Base-by-base conservation (phyloP, 1,284 basidiomycete species). In the Nidula niveotomentosa region DNA sequence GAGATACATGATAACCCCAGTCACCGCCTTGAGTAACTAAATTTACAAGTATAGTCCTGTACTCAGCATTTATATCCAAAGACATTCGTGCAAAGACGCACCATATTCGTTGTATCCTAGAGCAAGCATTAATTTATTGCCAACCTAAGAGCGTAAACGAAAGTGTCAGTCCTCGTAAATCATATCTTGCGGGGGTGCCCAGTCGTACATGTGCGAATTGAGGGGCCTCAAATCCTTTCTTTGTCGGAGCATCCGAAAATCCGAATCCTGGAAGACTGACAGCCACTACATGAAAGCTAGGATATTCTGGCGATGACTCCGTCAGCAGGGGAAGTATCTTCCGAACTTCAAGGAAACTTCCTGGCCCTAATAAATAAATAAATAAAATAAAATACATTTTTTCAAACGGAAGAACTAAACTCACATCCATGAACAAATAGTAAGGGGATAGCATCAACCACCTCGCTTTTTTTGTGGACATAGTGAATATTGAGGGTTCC, bases 221-320 rank as follows among this genome's bases (percentile, higher is more conserved):
- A n/a, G 60, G 33, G 1, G 65, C 17, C 12, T 50, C 51, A 46
- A 73, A 73, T 1, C 68, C 68, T 37, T 65, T 66, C 53, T 66
- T 71, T 8, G 61, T 63, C 5, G 70, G 62, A 34, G 57, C 78
- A 41, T 82, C 70, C 0, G 82, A 83, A 62, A 82, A 83, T 0
- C 79, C 79, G 60, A 61, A 85, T 0, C 78, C 78, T 8, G 83
- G 83, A 8, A 84, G 62, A 55, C 78, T 76, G 2, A 75, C 57
- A 0, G 75, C 77, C 0, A 85, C 79, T 6, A 85, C 78, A 56
- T 85, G 81, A 62, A 86, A 85, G 56, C 76, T 80, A 0, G 83
- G 81, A 41, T 78, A 69, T 2, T 78, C 73, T 4, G 71, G 51
- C 0, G 74, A 73, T 0, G 70, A 63, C 0, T 68, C 63, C 0